Base-by-base conservation (phyloP, 2,329 filamentous ascomycete species). In the Zymoseptoria passerinii region DNA sequence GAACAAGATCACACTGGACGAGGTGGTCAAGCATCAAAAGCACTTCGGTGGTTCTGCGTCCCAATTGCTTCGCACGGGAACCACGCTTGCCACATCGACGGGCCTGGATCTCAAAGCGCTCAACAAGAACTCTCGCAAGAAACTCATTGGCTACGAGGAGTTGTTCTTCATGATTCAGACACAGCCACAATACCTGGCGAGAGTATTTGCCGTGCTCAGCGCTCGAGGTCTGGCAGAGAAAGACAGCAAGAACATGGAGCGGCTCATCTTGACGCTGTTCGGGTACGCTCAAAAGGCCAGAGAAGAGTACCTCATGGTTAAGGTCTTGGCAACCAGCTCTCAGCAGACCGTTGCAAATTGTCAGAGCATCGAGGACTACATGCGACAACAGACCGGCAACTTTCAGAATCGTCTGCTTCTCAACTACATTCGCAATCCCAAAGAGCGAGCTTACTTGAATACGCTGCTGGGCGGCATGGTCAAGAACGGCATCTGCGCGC, bases 1-100 rank as follows among this genome's bases (percentile, higher is more conserved):
- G 81, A 99, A 99, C 82, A 99, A 99, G 75, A 99, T 99, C 69
- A 97, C 94, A 0, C 81, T 99, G 3, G 94, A 99, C 70, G 95
- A 99, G 75, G 94, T 99, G 28, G 89, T 99, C 57, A 90, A 91
- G 68, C 94, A 97, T 71, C 94, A 99, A 71, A 92, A 88, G 77
- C 95, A 96, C 72, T 96, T 94, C 68, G 94, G 94, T 57, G 92
- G 92, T 1, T 71, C 68, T 19, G 70, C 70, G 16, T 66, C 65
- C 4, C 68, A 71, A 56, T 64, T 72, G 10, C 61, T 72, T 27
- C 63, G 70, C 29, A 64, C 66, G 13, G 69, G 69, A 7, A 68
- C 62, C 16, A 64, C 66, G 9, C 58, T 69, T 19, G 64, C 60
- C 68, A 86, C 92, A 20, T 88, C 91, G 63, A 89, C 84, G 60